Percentiles rank a stretch among this genome's conserved stretches.
phyloP scores from a whole-genome alignment of 1,284 basidiomycete genomes.

The Termitomyces sp. region DNA sequence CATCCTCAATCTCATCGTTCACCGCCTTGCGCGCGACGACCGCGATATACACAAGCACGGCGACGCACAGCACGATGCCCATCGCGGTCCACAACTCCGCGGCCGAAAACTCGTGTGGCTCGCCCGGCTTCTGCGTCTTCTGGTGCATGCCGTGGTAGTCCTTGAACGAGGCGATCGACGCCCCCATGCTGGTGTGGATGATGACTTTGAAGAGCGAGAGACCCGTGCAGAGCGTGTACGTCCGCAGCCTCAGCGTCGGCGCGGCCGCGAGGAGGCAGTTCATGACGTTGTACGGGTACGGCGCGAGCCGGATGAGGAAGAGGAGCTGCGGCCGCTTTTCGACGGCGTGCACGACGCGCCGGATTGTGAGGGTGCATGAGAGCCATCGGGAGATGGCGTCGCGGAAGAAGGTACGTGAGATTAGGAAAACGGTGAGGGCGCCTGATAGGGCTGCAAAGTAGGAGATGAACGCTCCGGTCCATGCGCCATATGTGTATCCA shows the following conservation, averaged over 20 bases:
- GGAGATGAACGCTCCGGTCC: conserved; percentile 76
- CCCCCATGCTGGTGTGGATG: conserved; percentile 79
- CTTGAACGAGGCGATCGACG: conserved; percentile 78
- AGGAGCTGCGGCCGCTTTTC: conserved; percentile 80
- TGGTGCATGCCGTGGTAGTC: conserved; percentile 48
- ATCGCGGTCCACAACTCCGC: conserved; percentile 62
- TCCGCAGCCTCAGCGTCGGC: conserved; percentile 73
- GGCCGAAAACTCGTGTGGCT: conserved; percentile 43
- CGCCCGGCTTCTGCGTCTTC: conserved; percentile 24
- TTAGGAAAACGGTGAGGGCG: conserved; percentile 71
- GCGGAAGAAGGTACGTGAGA: conserved; percentile 71
- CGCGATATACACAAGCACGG: conserved; percentile 75
- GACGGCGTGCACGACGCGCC: conserved; percentile 78
- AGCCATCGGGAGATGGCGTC: conserved; percentile 69
- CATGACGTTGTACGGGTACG: conserved; percentile 86
- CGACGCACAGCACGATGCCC: conserved; percentile 70
- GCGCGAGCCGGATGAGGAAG: conserved; percentile 82
- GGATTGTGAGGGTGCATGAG: conserved; percentile 57
- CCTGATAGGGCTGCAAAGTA: conserved; percentile 81
- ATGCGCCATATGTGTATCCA: conserved; percentile 81
- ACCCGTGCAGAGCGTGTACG: conserved; percentile 77
- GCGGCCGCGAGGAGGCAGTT: conserved; percentile 85
- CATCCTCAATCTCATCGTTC: conserved; percentile 68
- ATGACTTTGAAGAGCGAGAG: conserved; percentile 82
- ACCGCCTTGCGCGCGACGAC: conserved; percentile 77